A percentile compares a stretch with the other conserved stretches of the same genome.
Evolutionary conservation across 108 stramenopile genomes (phyloP).

Genomic region (Nitzschia sp.): DNA sequence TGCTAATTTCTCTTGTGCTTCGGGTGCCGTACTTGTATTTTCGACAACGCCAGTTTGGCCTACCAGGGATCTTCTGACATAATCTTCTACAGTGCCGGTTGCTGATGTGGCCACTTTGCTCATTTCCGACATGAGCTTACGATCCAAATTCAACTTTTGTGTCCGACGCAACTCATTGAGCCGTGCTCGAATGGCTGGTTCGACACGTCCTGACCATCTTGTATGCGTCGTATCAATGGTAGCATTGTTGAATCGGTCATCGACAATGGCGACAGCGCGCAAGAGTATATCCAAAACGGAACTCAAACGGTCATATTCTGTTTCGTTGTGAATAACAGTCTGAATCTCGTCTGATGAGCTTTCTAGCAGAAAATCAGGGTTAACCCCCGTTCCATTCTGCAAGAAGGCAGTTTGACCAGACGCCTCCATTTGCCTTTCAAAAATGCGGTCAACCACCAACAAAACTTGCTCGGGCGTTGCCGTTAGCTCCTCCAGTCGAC

Average conservation of each 20-base stretch:
- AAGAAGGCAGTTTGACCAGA: background rate
- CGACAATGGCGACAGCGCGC: slow-evolving; percentile 24
- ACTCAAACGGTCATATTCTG: slow-evolving; percentile 23
- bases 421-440: slow-evolving; percentile 39
- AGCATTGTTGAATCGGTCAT: slow-evolving; percentile 16
- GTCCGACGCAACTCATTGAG: slow-evolving; percentile 34
- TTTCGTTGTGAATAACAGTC: slow-evolving; percentile 6
- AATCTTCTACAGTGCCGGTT: slow-evolving; percentile 21
- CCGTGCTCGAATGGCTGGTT: slow-evolving; percentile 26
- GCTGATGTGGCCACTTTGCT: background rate
- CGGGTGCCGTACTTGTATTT: background rate
- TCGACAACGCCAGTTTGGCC: background rate
- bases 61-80: slow-evolving; percentile 12
- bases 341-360: slow-evolving; percentile 1
- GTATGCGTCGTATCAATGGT: slow-evolving; percentile 17
- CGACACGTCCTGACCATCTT: slow-evolving; percentile 40
- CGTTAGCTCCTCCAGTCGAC: slow-evolving; percentile 38
- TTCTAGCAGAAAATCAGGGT: slow-evolving; percentile 34
- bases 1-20: slow-evolving; percentile 29
- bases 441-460: slow-evolving; percentile 53
- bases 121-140: slow-evolving; percentile 21
- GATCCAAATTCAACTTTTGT: slow-evolving; percentile 28
- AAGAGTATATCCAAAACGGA: slow-evolving; percentile 42
- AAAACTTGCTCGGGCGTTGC: slow-evolving; percentile 41
- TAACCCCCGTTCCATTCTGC: slow-evolving; percentile 21